phyloP scores from a whole-genome alignment of 2,329 filamentous ascomycete species.

The Botrytis paeoniae region DNA sequence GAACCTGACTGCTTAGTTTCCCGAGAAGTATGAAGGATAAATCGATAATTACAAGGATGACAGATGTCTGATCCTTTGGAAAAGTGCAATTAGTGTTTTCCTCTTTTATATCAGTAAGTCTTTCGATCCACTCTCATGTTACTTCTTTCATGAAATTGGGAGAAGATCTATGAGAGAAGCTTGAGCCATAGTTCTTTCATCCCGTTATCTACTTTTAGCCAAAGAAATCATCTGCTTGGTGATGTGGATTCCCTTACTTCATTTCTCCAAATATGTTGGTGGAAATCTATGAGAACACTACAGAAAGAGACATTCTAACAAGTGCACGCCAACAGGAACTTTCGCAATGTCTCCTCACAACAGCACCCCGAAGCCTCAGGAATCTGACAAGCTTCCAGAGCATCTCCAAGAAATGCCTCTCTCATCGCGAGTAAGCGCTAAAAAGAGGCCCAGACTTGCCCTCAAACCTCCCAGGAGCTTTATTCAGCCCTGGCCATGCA shows the following conservation, averaged over 20 bases:
- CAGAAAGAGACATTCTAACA: not conserved
- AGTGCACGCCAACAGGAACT: no score
- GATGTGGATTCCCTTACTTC: not conserved
- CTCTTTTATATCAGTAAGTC: not conserved
- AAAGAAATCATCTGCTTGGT: not conserved
- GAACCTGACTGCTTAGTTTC: not conserved
- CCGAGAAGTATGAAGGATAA: not conserved
- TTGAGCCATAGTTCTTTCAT: not conserved
- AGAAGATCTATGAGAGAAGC: not conserved
- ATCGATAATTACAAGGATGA: not conserved
- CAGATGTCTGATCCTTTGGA: not conserved
- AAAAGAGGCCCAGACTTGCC: not conserved
- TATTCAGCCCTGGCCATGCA: not conserved
- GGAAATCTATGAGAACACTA: not conserved
- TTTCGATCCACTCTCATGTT: not conserved
- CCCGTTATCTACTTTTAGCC: not conserved
- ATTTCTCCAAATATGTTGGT: not conserved
- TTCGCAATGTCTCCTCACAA: not conserved
- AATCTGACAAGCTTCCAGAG: not conserved
- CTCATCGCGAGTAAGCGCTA: not conserved
- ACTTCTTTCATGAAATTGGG: not conserved
- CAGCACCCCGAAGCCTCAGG: not conserved
- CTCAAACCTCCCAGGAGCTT: rapidly evolving
- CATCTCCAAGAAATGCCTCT: not conserved
- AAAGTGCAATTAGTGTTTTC: not conserved